Evolutionary conservation across 2,329 filamentous ascomycete genomes (phyloP).

Genomic region (Pseudofabraea citricarpa): DNA sequence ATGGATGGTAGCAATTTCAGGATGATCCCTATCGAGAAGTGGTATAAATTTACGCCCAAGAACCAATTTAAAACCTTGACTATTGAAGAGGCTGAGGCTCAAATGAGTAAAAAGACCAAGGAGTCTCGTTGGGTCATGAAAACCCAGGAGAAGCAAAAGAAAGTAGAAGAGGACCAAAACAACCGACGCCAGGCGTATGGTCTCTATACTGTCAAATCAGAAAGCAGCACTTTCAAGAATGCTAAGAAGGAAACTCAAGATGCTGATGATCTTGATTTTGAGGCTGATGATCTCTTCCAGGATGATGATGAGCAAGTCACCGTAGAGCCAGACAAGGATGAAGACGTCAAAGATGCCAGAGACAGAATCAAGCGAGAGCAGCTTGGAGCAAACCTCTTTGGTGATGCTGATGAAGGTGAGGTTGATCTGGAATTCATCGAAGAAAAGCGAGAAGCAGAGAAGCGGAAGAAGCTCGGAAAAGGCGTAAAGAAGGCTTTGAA

Average conservation of each 20-base stretch:
- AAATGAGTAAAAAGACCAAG: slow-evolving; percentile 74
- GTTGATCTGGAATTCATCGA: slow-evolving; percentile 68
- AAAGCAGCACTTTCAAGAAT: slow-evolving; percentile 59
- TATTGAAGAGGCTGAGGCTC: slow-evolving; percentile 79
- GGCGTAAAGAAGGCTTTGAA: slow-evolving; percentile 74
- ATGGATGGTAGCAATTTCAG: slow-evolving; percentile 67
- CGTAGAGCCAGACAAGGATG: slow-evolving; percentile 74
- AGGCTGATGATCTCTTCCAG: slow-evolving; percentile 70
- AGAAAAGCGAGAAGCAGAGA: slow-evolving; percentile 66
- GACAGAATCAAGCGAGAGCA: slow-evolving; percentile 74
- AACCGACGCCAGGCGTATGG: slow-evolving; percentile 47
- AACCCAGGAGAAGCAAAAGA: slow-evolving; percentile 52
- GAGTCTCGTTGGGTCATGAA: slow-evolving; percentile 78
- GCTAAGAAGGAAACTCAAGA: slow-evolving; percentile 63
- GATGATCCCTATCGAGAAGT: slow-evolving; percentile 91
- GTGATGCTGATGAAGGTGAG: slow-evolving; percentile 62
- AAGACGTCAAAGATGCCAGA: slow-evolving; percentile 69
- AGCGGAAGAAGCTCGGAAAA: slow-evolving; percentile 69
- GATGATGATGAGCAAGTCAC: slow-evolving; percentile 80
- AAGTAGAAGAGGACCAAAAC: slow-evolving; percentile 52
- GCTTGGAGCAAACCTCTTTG: slow-evolving; percentile 81
- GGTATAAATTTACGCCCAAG: slow-evolving; percentile 83
- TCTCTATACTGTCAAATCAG: slow-evolving; percentile 55
- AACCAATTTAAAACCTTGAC: slow-evolving; percentile 73
- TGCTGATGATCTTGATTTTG: slow-evolving; percentile 64